These are phyloP conservation scores for Sutorius australiensis DNA, from an alignment of 768 basidiomycete genomes.

Conservation along the genomic window DNA sequence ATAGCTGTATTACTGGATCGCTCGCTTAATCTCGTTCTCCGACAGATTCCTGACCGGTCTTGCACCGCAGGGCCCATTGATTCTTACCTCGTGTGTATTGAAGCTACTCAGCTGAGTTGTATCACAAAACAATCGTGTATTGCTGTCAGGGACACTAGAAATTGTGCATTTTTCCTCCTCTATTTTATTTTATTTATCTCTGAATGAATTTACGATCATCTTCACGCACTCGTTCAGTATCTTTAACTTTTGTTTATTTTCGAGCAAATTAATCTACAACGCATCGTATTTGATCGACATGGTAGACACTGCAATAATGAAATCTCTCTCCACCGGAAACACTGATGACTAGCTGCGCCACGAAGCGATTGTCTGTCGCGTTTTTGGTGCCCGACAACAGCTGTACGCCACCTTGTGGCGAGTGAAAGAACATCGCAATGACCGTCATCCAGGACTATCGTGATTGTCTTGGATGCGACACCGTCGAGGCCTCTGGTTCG, in stretches of 20 bases:
- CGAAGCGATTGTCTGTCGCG: not conserved
- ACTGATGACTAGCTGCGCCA: not conserved
- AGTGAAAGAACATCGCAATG: no score
- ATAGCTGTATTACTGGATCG: not conserved
- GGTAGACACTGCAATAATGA: not conserved
- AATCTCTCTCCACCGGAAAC: not conserved
- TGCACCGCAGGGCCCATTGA: not conserved
- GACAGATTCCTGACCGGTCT: constrained; percentile 4
- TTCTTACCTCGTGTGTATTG: constrained; percentile 1
- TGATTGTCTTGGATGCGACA: no score
- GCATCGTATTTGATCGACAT: constrained; percentile 1
- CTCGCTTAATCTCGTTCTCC: not conserved
- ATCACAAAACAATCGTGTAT: constrained; percentile 2
- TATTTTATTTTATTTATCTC: not conserved
- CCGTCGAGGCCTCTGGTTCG: not conserved
- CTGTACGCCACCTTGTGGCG: not conserved
- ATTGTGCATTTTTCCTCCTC: not conserved
- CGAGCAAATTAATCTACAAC: not conserved
- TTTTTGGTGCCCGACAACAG: not conserved
- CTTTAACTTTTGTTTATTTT: not conserved
- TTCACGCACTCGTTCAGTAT: not conserved
- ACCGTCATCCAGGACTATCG: no score
- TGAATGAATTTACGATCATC: not conserved
- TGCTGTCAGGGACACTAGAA: constrained; percentile 7
- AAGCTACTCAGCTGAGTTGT: constrained; percentile 2